Evolutionary conservation across 164 flowering plant genomes (phyloP).

Genomic region (Nymphaea thermarum): DNA sequence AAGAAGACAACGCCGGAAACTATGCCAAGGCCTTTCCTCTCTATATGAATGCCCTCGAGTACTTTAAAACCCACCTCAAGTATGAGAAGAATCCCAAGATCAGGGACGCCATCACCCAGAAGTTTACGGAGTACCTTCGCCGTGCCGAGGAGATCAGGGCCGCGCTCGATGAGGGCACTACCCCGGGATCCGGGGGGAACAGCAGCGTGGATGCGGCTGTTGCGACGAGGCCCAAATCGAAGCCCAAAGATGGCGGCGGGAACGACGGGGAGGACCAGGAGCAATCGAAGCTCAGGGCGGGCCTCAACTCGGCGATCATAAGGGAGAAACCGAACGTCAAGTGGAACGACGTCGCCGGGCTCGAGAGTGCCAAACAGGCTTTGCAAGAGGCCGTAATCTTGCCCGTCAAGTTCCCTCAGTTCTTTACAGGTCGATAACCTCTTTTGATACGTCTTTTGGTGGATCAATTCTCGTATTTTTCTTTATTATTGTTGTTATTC

Average conservation of each 20-base stretch:
- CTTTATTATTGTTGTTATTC: not conserved
- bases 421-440: slow-evolving; percentile 59
- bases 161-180: slow-evolving; percentile 64
- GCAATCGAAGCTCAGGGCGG: slow-evolving; percentile 69
- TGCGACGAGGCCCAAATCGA: slow-evolving; percentile 67
- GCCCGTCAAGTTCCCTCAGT: slow-evolving; percentile 97
- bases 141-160: slow-evolving; percentile 98
- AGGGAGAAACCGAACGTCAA: slow-evolving; percentile 94
- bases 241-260: slow-evolving; percentile 58
- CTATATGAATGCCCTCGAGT: slow-evolving; percentile 95
- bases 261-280: slow-evolving; percentile 85
- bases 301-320: slow-evolving; percentile 77
- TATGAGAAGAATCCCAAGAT: slow-evolving; percentile 96
- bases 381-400: slow-evolving; percentile 95
- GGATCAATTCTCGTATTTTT: not conserved
- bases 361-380: slow-evolving; percentile 96
- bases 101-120: slow-evolving; percentile 84
- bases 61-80: slow-evolving; percentile 86
- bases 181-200: slow-evolving; percentile 49
- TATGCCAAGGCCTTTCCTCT: slow-evolving; percentile 85
- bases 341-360: slow-evolving; percentile 97
- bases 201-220: slow-evolving; percentile 77
- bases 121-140: slow-evolving; percentile 87
- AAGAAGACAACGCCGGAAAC: slow-evolving; percentile 93
- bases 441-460: not conserved